phyloP scores from a whole-genome alignment of 1,284 basidiomycete species.

The Rhodotorula sp. region DNA sequence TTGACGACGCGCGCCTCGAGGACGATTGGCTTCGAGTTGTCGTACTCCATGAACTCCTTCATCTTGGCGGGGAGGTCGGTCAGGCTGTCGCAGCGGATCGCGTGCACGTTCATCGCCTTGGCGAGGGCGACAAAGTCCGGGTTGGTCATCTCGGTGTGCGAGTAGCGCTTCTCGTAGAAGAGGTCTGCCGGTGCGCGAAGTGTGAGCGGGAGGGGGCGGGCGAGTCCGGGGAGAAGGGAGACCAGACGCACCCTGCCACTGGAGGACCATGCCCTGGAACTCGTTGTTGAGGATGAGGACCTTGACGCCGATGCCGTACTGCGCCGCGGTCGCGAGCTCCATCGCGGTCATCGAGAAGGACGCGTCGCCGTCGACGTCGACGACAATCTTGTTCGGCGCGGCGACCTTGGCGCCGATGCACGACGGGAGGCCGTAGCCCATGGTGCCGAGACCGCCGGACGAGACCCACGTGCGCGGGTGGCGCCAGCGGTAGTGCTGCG shows the following conservation, averaged over 20 bases:
- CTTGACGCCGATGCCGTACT: constrained; percentile 92
- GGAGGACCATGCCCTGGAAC: constrained; percentile 97
- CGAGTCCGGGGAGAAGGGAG: not conserved
- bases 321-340: constrained; percentile 92
- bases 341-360: constrained; percentile 99
- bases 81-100: constrained; percentile 69
- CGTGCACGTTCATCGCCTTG: constrained; percentile 86
- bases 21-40: constrained; percentile 78
- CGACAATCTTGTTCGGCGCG: constrained; percentile 85
- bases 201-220: not conserved
- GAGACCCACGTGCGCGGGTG: constrained; percentile 86
- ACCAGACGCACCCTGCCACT: constrained; percentile 80
- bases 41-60: constrained; percentile 98
- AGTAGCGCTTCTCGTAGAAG: constrained; percentile 92
- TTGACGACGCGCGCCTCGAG: constrained; percentile 86
- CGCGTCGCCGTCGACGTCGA: constrained; percentile 96
- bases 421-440: constrained; percentile 95
- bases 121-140: constrained; percentile 90
- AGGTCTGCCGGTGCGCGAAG: constrained; percentile 62
- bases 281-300: constrained; percentile 66
- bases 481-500: constrained; percentile 90
- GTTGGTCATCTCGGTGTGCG: constrained; percentile 91
- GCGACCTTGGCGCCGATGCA: constrained; percentile 97
- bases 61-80: constrained; percentile 88
- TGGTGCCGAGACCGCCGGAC: constrained; percentile 95